Conservation (phyloP, 345 rosid species). For the Cochlearia excelsa region DNA sequence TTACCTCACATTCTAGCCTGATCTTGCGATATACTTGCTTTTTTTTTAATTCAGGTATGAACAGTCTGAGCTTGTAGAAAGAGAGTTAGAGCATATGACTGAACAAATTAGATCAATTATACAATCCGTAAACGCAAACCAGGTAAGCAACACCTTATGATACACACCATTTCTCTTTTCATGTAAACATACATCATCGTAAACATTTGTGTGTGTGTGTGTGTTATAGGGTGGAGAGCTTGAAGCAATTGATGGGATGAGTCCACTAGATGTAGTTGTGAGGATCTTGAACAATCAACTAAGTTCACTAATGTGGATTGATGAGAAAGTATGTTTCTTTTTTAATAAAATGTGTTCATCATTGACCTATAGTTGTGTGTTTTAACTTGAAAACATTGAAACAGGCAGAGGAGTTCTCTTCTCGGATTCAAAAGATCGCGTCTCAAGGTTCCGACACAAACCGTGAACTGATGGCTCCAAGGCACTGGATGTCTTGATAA, state of each 20-base stretch:
- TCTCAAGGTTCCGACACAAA: conserved; percentile 66
- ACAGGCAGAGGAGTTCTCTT: conserved; percentile 94
- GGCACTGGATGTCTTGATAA: conserved; percentile 66
- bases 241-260: conserved; percentile 71
- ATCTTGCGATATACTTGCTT: conserved; percentile 14
- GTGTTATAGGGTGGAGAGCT: conserved; percentile 76
- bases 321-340: conserved; percentile 61
- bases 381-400: conserved; percentile 14
- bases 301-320: conserved; percentile 95
- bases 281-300: conserved; percentile 92
- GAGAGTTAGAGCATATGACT: conserved; percentile 92
- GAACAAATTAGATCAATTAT: conserved; percentile 86
- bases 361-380: background rate
- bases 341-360: background rate
- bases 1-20: conserved; percentile 1
- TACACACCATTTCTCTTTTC: background rate
- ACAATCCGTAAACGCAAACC: conserved; percentile 72
- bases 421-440: conserved; percentile 70
- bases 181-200: background rate
- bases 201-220: conserved; percentile 17
- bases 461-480: conserved; percentile 56
- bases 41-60: conserved; percentile 64
- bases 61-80: conserved; percentile 83
- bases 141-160: conserved; percentile 38
- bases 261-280: conserved; percentile 85